A percentile compares a stretch with the other conserved stretches of the same genome.
Evolutionary conservation across 176 grass and related monocot genomes (phyloP).

Genomic region (Otatea glauca): DNA sequence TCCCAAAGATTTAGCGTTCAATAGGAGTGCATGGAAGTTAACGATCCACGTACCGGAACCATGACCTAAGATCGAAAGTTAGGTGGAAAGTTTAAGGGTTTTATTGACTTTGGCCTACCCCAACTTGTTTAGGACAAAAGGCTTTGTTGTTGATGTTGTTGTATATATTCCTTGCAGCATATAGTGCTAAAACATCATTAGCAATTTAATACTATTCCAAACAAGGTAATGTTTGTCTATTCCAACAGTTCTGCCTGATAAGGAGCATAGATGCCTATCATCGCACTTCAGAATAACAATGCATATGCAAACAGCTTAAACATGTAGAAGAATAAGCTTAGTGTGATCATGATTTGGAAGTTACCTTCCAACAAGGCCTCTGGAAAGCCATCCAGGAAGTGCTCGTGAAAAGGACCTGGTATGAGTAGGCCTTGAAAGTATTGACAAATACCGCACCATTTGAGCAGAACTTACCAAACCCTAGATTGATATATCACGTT

Average conservation of each 20-base stretch:
- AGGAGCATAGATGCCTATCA: neutral
- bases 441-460: conserved; percentile 81
- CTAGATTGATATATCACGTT: conserved; percentile 55
- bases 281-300: conserved; percentile 10
- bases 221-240: neutral
- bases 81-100: too few species aligned
- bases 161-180: neutral
- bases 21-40: too few species aligned
- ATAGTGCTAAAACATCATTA: neutral
- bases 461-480: conserved; percentile 94
- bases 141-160: too few species aligned
- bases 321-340: neutral
- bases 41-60: too few species aligned
- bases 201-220: neutral
- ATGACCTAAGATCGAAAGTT: too few species aligned
- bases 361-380: conserved; percentile 97
- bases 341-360: conserved; percentile 2
- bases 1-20: too few species aligned
- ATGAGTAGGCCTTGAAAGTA: conserved; percentile 84
- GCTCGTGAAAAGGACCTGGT: conserved; percentile 77
- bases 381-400: conserved; percentile 82
- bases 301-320: neutral
- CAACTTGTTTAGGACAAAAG: too few species aligned
- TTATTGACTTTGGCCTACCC: too few species aligned
- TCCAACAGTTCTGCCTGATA: neutral